Conservation (phyloP, 108 stramenopile species). For the Nannochloropsis salina region DNA sequence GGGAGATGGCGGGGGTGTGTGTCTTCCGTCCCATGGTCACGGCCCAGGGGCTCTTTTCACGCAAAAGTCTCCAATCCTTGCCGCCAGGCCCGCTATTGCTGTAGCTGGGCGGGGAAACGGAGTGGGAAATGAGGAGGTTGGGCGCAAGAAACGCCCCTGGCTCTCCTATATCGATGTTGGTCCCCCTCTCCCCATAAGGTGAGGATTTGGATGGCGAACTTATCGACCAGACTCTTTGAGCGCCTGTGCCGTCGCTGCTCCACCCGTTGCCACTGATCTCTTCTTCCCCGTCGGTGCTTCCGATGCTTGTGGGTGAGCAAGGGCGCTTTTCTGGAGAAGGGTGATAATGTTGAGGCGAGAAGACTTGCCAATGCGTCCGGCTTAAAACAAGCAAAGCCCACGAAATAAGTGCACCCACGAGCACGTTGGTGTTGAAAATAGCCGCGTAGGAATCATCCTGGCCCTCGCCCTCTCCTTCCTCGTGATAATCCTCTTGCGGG, state of each 20-base stretch:
- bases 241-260: not conserved
- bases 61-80: not conserved
- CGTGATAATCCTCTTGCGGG: no score
- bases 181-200: not conserved
- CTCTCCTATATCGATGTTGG: not conserved
- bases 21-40: not conserved
- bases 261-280: not conserved
- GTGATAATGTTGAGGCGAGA: not conserved
- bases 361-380: conserved; percentile 10
- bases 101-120: not conserved
- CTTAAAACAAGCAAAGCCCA: not conserved
- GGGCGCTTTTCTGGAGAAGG: not conserved
- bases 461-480: no score
- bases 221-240: not conserved
- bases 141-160: not conserved
- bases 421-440: conserved; percentile 6
- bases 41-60: not conserved
- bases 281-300: not conserved
- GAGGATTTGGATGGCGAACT: not conserved
- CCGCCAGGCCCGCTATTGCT: not conserved
- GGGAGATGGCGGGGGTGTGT: not conserved
- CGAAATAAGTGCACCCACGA: conserved; percentile 6
- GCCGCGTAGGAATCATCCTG: not conserved
- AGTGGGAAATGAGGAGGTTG: not conserved
- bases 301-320: not conserved